A percentile compares a stretch with the other conserved stretches of the same genome.
These are phyloP conservation scores for Diplodia intermedia DNA, from an alignment of 2,329 filamentous ascomycete species.

Conservation along the genomic window DNA sequence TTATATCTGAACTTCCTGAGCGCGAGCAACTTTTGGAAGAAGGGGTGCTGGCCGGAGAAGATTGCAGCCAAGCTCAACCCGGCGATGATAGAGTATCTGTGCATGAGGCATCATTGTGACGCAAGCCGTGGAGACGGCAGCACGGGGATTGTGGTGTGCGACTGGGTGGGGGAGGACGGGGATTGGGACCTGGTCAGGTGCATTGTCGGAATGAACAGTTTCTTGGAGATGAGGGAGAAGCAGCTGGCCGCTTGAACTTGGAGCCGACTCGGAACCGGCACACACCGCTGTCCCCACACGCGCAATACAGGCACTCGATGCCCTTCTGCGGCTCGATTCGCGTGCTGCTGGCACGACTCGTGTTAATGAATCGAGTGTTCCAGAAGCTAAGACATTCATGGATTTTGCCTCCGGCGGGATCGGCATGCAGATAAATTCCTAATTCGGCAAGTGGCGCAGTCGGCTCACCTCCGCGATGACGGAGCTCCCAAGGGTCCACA, in stretches of 20 bases:
- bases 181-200: conserved; percentile 91
- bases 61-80: conserved; percentile 90
- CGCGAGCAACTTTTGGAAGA: conserved; percentile 93
- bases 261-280: conserved; percentile 1
- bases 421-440: conserved; percentile 20
- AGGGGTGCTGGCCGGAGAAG: conserved; percentile 89
- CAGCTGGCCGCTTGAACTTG: neutral
- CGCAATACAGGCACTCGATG: neutral
- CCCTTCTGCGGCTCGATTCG: neutral
- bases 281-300: neutral
- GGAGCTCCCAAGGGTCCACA: conserved; percentile 1
- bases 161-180: conserved; percentile 86
- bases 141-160: conserved; percentile 88
- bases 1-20: conserved; percentile 91
- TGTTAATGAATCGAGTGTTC: neutral
- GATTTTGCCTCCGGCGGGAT: conserved; percentile 7
- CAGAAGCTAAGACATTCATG: neutral
- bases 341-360: neutral
- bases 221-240: conserved; percentile 23
- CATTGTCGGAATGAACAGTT: conserved; percentile 84
- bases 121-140: conserved; percentile 68
- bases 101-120: conserved; percentile 54
- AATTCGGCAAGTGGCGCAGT: conserved; percentile 5
- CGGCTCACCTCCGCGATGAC: conserved; percentile 9
- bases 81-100: conserved; percentile 67